phyloP scores from a whole-genome alignment of 345 rosid genomes.

The Toxicodendron radicans region DNA sequence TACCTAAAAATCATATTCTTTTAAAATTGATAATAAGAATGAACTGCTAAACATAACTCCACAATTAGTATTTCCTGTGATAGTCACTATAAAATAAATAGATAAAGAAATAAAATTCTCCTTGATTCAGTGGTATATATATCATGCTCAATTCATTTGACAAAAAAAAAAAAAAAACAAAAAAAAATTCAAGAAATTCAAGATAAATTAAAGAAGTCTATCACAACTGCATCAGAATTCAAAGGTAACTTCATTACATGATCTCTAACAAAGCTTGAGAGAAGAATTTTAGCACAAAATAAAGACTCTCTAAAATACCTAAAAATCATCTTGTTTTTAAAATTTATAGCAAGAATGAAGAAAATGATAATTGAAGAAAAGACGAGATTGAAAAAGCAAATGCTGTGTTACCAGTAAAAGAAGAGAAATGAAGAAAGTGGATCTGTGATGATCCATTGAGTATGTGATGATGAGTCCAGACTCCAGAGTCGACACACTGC shows the following conservation, averaged over 20 bases:
- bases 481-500: background rate
- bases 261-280: background rate
- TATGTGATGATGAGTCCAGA: slow-evolving; percentile 1
- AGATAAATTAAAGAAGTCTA: background rate
- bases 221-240: background rate
- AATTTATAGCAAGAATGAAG: background rate
- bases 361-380: background rate
- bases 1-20: too few relatives aligned
- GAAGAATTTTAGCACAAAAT: background rate
- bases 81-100: too few relatives aligned
- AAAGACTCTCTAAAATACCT: background rate
- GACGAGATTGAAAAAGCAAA: background rate
- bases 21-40: too few relatives aligned
- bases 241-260: background rate
- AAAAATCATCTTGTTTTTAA: background rate
- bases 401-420: slow-evolving; percentile 7
- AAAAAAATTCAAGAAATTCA: background rate
- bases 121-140: background rate
- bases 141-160: background rate
- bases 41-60: too few relatives aligned
- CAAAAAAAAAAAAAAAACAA: too few relatives aligned
- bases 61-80: too few relatives aligned
- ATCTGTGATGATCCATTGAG: slow-evolving; percentile 11
- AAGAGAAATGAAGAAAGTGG: slow-evolving; percentile 7
- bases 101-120: too few relatives aligned